Evolutionary conservation across 2,329 filamentous ascomycete genomes (phyloP), one percentile per base, ranked within the genome.

Genomic region (Fusarium annulatum): DNA sequence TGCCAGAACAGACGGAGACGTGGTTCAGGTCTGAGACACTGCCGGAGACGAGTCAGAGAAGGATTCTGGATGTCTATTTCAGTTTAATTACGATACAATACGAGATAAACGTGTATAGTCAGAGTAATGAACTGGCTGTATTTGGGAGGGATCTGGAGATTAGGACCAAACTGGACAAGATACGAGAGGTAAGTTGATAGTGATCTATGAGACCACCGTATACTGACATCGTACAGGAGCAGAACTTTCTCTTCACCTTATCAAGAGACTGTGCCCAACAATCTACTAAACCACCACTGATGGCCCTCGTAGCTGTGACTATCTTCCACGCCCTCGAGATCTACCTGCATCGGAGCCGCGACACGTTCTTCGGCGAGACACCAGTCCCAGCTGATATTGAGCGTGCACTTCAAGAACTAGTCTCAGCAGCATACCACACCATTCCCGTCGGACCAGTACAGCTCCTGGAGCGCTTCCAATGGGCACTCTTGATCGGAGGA

Each of bases 401-500:
- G 4, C 42, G 28, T 5, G 45, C 64, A 5, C 10, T 67, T 1
- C 48, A 34, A 5, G 62, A 67, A 2, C 12, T 67, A 19, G 45
- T 67, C 9, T 41, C 33, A 12, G 39, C 52, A 51, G 64, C 64
- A 46, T 67, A 67, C 4, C 52, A 38, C 18, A 60, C 64, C 4
- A 67, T 67, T 7, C 10, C 64, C 12, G 36, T 42, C 0, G 64
- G 64, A 12, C 64, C 64, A 21, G 64, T 67, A 1, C 64, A 67
- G 4, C 39, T 67, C 15, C 23, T 67, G 4, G 64, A 67, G 12
- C 41, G 64, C 0, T 67, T 67, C 16, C 64, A 67, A 45, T 67
- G 62, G 64, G 62, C 62, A 5, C 70, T 75, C 0, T 16, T 75
- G 6, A 72, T 75, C 15, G 70, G 64, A 15, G 70, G 73, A 4